A percentile compares a stretch with the other conserved stretches of the same genome.
Evolutionary conservation across 257 asterid genomes (phyloP).

Genomic region (Solanum chilense): DNA sequence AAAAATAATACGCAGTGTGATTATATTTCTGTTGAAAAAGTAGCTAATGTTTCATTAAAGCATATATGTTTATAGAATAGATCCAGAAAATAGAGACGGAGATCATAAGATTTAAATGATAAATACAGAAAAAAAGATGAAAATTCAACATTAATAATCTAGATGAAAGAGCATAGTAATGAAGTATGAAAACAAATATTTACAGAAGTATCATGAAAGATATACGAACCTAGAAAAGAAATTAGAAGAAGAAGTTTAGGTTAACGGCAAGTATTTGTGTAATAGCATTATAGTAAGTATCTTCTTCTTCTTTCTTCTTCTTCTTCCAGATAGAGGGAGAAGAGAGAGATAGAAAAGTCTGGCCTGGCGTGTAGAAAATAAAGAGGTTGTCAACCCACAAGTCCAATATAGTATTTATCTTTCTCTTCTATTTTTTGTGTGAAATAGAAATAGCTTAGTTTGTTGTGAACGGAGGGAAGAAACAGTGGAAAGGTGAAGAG

Average conservation of each 20-base stretch:
- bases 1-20: too few species aligned
- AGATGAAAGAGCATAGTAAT: background rate
- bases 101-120: background rate
- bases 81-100: background rate
- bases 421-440: background rate
- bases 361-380: conserved; percentile 31
- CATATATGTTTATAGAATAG: background rate
- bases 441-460: background rate
- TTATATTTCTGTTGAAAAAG: background rate
- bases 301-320: conserved; percentile 1
- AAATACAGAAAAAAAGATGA: background rate
- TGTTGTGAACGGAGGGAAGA: conserved; percentile 7
- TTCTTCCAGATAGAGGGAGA: background rate
- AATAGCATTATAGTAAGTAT: background rate
- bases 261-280: conserved; percentile 15
- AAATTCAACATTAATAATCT: background rate
- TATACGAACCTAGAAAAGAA: conserved; percentile 21
- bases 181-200: too few species aligned
- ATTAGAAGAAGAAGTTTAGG: conserved; percentile 21
- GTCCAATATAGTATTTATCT: background rate
- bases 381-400: conserved; percentile 13
- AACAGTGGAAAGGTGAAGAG: background rate
- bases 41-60: background rate
- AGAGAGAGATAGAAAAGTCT: background rate
- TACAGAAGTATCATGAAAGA: background rate